Conservation (phyloP, 495 filamentous ascomycete genomes). For the Corynascus novoguineensis region DNA sequence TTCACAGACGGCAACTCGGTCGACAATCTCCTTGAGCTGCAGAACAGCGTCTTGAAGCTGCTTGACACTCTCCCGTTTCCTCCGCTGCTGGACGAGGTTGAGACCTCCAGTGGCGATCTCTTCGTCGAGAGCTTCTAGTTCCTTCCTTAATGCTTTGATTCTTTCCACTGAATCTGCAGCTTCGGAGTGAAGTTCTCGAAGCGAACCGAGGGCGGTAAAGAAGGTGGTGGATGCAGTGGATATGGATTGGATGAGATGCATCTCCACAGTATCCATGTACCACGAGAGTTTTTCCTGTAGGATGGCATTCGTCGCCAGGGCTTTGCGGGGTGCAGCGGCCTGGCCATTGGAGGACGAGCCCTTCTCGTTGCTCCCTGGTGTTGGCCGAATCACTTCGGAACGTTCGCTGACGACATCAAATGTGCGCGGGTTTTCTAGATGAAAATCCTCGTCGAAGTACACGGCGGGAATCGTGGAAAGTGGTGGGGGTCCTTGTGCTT, state of each 20-base stretch:
- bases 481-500: conserved; percentile 65
- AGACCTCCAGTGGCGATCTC: conserved; percentile 85
- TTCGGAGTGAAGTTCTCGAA: conserved; percentile 85
- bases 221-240: conserved; percentile 93
- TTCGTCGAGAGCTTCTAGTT: conserved; percentile 72
- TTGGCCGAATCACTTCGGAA: conserved; percentile 79
- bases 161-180: conserved; percentile 84
- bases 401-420: conserved; percentile 97
- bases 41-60: conserved; percentile 75
- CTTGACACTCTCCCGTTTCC: conserved; percentile 76
- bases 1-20: conserved; percentile 71
- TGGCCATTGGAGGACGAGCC: conserved; percentile 59
- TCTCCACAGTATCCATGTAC: conserved; percentile 99
- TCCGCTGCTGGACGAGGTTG: conserved; percentile 75
- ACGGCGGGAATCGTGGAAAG: conserved; percentile 86
- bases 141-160: conserved; percentile 74
- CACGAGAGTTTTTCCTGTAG: conserved; percentile 98
- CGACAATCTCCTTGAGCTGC: conserved; percentile 74
- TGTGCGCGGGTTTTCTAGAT: conserved; percentile 89
- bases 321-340: conserved; percentile 64
- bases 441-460: conserved; percentile 94
- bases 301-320: conserved; percentile 92
- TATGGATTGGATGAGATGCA: conserved; percentile 94
- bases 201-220: conserved; percentile 88
- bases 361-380: conserved; percentile 52